Conservation (phyloP, 257 asterid species). For the Forsythia viridissima region DNA sequence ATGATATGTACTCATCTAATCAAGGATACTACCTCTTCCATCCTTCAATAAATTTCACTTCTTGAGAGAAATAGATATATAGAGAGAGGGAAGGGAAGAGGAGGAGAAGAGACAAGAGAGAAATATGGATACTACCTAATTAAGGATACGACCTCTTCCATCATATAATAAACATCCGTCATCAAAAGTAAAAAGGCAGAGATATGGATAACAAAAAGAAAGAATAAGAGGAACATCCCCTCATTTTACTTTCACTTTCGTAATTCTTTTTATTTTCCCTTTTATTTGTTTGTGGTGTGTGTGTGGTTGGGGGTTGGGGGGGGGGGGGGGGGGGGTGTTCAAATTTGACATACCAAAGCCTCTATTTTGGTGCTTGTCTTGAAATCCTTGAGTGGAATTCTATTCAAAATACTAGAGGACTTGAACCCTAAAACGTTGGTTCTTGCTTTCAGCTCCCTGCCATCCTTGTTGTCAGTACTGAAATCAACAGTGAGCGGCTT, state of each 20-base stretch:
- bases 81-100: background rate
- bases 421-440: background rate
- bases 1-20: background rate
- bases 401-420: slow-evolving; percentile 63
- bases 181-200: too few species aligned
- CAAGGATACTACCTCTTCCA: background rate
- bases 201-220: background rate
- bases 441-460: slow-evolving; percentile 44
- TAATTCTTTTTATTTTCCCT: background rate
- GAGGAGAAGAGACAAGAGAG: background rate
- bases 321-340: background rate
- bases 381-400: slow-evolving; percentile 69
- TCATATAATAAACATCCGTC: too few species aligned
- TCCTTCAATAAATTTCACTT: background rate
- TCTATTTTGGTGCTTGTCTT: slow-evolving; percentile 95
- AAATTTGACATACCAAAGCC: slow-evolving; percentile 60
- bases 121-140: too few species aligned
- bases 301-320: background rate
- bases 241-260: background rate
- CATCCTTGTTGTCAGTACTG: slow-evolving; percentile 42
- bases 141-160: too few species aligned
- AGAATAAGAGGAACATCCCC: background rate
- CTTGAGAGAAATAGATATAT: background rate
- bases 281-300: background rate
- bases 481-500: slow-evolving; percentile 53